Evolutionary conservation across 2,329 filamentous ascomycete genomes (phyloP).

Genomic region (Bipolaris victoriae): DNA sequence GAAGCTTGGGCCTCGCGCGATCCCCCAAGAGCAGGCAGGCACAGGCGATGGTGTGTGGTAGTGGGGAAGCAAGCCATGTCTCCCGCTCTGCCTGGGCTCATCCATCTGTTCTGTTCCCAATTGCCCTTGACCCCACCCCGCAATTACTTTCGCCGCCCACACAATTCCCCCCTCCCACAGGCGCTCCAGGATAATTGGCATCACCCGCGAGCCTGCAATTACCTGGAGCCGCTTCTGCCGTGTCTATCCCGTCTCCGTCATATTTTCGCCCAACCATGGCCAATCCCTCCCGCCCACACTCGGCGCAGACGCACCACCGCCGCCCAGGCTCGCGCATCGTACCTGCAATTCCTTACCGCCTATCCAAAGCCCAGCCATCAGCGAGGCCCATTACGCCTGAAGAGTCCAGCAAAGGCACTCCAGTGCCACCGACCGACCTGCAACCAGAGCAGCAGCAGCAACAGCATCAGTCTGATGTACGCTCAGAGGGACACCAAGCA

Average conservation of each 20-base stretch:
- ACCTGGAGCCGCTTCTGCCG: conserved; percentile 50
- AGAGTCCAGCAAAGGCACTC: conserved; percentile 28
- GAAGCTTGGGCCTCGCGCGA: conserved; percentile 11
- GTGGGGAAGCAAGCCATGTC: conserved; percentile 15
- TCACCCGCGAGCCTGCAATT: conserved; percentile 40
- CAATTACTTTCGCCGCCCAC: conserved; percentile 22
- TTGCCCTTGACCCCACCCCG: conserved; percentile 15
- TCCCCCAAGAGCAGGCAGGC: conserved; percentile 4
- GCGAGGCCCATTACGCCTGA: conserved; percentile 39
- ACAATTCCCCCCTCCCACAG: conserved; percentile 26
- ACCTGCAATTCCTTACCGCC: conserved; percentile 47
- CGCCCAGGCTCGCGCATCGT: conserved; percentile 43
- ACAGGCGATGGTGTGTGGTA: neutral
- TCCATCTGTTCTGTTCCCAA: conserved; percentile 7
- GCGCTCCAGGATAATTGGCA: conserved; percentile 54
- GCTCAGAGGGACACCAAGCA: conserved; percentile 18
- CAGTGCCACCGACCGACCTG: conserved; percentile 20
- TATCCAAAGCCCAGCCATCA: conserved; percentile 35
- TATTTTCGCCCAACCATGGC: conserved; percentile 16
- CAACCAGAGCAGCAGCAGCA: conserved; percentile 23
- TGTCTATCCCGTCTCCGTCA: conserved; percentile 3
- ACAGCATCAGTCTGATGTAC: conserved; percentile 16
- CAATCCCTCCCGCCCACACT: conserved; percentile 30
- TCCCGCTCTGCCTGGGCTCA: conserved; percentile 19
- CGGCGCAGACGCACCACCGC: conserved; percentile 35